Conservation (phyloP, 768 basidiomycete species). For the Gymnopilus dilepis region DNA sequence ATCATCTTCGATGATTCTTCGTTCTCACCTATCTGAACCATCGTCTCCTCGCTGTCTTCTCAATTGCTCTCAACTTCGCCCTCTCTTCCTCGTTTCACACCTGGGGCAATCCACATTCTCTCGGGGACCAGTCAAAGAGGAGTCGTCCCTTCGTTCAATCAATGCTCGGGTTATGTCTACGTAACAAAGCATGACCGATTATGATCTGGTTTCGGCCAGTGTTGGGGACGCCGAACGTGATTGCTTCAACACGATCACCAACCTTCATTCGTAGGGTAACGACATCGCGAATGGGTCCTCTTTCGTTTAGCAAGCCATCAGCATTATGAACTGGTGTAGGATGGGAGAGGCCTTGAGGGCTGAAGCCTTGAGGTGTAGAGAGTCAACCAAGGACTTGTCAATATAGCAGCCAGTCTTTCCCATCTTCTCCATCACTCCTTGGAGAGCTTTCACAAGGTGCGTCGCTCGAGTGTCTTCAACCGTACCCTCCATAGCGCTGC, state of each 20-base stretch:
- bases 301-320: slow-evolving; percentile 24
- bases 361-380: neutral
- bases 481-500: no score
- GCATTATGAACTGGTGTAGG: slow-evolving; percentile 29
- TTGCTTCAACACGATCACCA: slow-evolving; percentile 22
- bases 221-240: slow-evolving; percentile 27
- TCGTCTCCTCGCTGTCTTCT: neutral
- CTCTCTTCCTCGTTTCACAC: neutral
- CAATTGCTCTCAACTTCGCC: neutral
- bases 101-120: slow-evolving; percentile 5
- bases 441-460: no score
- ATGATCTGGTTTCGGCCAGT: slow-evolving; percentile 24
- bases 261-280: slow-evolving; percentile 25
- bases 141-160: slow-evolving; percentile 23
- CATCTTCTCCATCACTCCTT: no score
- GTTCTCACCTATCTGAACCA: neutral
- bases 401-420: slow-evolving; percentile 22
- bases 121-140: slow-evolving; percentile 17
- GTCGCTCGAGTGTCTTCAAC: no score
- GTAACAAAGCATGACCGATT: slow-evolving; percentile 29
- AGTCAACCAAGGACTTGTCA: neutral
- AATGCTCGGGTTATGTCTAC: slow-evolving; percentile 26
- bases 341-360: slow-evolving; percentile 1
- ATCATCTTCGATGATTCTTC: neutral
- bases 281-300: slow-evolving; percentile 22